phyloP scores from a whole-genome alignment of 2,329 filamentous ascomycete species.

The Aspergillus tamarii region DNA sequence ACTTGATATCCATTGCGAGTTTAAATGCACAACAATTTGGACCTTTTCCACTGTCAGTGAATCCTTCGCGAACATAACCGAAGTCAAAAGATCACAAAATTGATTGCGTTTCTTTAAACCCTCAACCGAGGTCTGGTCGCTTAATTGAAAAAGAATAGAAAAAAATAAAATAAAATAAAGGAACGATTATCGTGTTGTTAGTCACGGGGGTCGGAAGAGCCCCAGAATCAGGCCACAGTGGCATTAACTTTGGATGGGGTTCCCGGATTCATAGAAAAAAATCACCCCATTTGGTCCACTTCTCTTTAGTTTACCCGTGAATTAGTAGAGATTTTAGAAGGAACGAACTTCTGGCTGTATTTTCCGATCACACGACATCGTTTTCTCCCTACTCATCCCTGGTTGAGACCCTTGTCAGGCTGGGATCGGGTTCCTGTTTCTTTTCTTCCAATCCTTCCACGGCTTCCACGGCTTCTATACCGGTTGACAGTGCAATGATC shows the following conservation, averaged over 20 bases:
- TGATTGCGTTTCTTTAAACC: neutral
- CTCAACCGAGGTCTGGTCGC: neutral
- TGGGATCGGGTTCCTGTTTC: neutral
- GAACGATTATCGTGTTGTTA: neutral
- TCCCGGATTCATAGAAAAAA: neutral
- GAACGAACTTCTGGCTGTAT: neutral
- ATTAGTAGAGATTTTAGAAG: neutral
- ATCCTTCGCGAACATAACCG: neutral
- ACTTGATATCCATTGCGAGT: neutral
- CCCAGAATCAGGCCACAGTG: slow-evolving; percentile 11
- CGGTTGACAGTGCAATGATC: neutral
- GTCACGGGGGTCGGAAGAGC: neutral
- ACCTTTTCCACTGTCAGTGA: neutral
- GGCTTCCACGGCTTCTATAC: neutral
- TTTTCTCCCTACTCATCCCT: neutral
- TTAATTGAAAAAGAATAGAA: neutral
- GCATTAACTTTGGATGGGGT: slow-evolving; percentile 1
- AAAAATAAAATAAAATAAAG: no score
- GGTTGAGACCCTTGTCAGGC: neutral
- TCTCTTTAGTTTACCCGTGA: neutral
- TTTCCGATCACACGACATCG: neutral
- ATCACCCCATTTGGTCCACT: slow-evolving; percentile 9
- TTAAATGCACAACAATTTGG: neutral
- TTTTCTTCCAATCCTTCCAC: neutral
- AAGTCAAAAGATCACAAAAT: neutral